These are phyloP conservation scores for Paraurostyla sp. DNA, from an alignment of 73 alveolate species.

Conservation along the genomic window DNA sequence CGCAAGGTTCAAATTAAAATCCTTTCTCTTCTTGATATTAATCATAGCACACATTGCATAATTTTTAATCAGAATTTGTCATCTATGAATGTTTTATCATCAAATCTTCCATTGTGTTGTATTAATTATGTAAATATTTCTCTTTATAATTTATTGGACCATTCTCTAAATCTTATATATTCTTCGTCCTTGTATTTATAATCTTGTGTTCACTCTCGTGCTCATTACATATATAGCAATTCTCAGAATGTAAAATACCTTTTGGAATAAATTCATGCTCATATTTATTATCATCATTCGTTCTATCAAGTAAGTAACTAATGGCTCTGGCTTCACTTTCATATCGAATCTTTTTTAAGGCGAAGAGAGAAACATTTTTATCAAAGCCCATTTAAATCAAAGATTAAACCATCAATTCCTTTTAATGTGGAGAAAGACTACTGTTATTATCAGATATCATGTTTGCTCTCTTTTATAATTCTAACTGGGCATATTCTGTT, in stretches of 20 bases:
- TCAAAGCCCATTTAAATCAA: no score
- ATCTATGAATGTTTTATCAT: no score
- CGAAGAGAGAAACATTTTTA: no score
- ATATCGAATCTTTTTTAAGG: slow-evolving; percentile 8
- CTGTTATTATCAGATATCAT: no score
- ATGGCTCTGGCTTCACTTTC: slow-evolving; percentile 17
- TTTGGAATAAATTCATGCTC: slow-evolving; percentile 26
- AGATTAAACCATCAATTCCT: no score
- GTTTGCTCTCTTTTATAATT: no score
- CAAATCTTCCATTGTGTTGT: not conserved
- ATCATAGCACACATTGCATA: not conserved
- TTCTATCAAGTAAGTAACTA: not conserved
- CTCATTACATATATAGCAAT: slow-evolving; percentile 19
- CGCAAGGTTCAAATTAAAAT: slow-evolving; percentile 24
- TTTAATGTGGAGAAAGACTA: no score
- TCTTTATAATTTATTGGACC: not conserved
- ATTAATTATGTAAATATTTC: not conserved
- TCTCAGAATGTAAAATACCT: not conserved
- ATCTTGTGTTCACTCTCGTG: no score
- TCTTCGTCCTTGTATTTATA: no score
- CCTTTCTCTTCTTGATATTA: not conserved
- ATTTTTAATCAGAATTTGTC: not conserved
- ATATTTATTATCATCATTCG: slow-evolving; percentile 8
- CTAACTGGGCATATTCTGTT: no score
- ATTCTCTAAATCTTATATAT: not conserved